Evolutionary conservation across 2,329 filamentous ascomycete genomes (phyloP).

Genomic region (Zymoseptoria passerinii): DNA sequence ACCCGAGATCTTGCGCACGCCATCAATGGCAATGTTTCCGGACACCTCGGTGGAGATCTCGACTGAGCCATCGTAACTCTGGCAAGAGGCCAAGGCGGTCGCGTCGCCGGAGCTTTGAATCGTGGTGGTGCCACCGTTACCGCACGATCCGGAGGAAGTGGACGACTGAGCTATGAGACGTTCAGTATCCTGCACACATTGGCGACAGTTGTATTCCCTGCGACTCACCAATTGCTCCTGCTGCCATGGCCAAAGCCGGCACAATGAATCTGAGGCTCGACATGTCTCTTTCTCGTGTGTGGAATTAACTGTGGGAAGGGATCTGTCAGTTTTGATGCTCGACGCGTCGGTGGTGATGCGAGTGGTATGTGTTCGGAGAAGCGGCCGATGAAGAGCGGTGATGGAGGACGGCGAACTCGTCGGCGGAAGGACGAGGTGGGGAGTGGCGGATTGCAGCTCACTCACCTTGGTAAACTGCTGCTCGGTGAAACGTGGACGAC

Average conservation of each 20-base stretch:
- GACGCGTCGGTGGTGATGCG: not conserved
- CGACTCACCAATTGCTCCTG: conserved; percentile 43
- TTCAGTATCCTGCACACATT: not conserved
- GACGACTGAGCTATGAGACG: not conserved
- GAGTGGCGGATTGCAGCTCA: not conserved
- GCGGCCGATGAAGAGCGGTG: not conserved
- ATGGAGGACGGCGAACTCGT: not conserved
- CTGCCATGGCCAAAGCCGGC: conserved; percentile 48
- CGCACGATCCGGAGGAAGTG: conserved; percentile 17
- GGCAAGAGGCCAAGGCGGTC: conserved; percentile 53
- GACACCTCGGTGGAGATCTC: conserved; percentile 51
- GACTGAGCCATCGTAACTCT: conserved; percentile 61
- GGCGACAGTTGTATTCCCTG: not conserved
- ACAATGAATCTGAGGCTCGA: conserved; percentile 51
- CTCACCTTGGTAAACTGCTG: not conserved
- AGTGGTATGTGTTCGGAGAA: not conserved
- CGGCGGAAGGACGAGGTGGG: not conserved
- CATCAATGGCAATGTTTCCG: conserved; percentile 54
- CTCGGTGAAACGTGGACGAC: not conserved
- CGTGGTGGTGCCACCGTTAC: conserved; percentile 43
- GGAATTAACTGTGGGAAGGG: not conserved
- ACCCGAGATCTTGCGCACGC: conserved; percentile 52
- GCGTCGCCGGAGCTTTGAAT: conserved; percentile 56
- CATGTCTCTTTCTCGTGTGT: conserved; percentile 15
- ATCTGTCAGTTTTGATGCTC: not conserved